A percentile compares a stretch with the other conserved stretches of the same genome.
Conservation (phyloP, 2,329 filamentous ascomycete species). For the Hymenoscyphus linearis region DNA sequence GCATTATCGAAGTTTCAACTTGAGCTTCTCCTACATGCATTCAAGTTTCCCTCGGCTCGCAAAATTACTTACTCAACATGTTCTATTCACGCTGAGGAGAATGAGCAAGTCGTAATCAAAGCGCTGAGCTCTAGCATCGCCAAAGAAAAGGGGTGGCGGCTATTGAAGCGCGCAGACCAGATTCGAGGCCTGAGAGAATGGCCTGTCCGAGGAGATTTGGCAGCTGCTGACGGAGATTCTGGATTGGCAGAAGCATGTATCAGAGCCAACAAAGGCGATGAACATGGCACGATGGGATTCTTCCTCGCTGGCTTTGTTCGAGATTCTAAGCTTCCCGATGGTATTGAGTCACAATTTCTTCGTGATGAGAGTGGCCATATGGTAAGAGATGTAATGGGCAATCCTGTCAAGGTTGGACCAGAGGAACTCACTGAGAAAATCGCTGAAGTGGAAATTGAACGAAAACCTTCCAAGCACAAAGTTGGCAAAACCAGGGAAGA, state of each 20-base stretch:
- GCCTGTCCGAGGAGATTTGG: constrained; percentile 55
- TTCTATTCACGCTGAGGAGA: constrained; percentile 81
- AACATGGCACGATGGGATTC: constrained; percentile 86
- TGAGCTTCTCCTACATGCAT: constrained; percentile 74
- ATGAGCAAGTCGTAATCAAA: constrained; percentile 74
- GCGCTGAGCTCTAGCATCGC: constrained; percentile 67
- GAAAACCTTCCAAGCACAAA: neutral
- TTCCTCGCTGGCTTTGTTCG: constrained; percentile 86
- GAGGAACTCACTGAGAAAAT: neutral
- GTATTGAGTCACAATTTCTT: constrained; percentile 18
- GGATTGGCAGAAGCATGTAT: constrained; percentile 70
- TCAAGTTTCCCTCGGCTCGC: constrained; percentile 68
- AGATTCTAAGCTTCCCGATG: constrained; percentile 10
- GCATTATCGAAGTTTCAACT: constrained; percentile 80
- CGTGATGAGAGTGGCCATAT: constrained; percentile 51
- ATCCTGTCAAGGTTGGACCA: constrained; percentile 32
- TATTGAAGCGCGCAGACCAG: constrained; percentile 69
- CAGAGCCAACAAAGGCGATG: constrained; percentile 73
- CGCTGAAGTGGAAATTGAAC: neutral
- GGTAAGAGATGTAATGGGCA: constrained; percentile 38
- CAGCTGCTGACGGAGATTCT: constrained; percentile 44
- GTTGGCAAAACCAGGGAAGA: neutral
- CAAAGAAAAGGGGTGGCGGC: constrained; percentile 64
- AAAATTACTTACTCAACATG: constrained; percentile 92
- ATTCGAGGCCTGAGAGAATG: constrained; percentile 71